These are phyloP conservation scores for peach (Prunus persica) DNA, from an alignment of 306 rosid genomes.

Conservation along the genomic window Prunus_persica_NCBIv2 NC_034009.1:36452501-36453000, in stretches of 20 bases:
- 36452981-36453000: too few relatives aligned
- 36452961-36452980: too few relatives aligned
- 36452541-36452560: not conserved
- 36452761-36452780: too few relatives aligned
- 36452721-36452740: not conserved
- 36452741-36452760: not conserved
- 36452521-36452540: slow-evolving; percentile 33
- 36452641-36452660: not conserved
- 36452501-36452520: slow-evolving; percentile 51
- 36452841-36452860: slow-evolving; percentile 20
- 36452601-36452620: slow-evolving; percentile 25
- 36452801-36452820: not conserved
- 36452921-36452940: too few relatives aligned
- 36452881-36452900: too few relatives aligned
- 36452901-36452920: too few relatives aligned
- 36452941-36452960: too few relatives aligned
- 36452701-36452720: not conserved
- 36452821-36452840: slow-evolving; percentile 6
- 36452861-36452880: slow-evolving; percentile 7
- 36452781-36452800: too few relatives aligned
- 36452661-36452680: not conserved
- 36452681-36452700: slow-evolving; percentile 1
- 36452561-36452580: slow-evolving; percentile 21
- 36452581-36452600: slow-evolving; percentile 22
- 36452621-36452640: slow-evolving; percentile 7